phyloP scores from a whole-genome alignment of 139 green algal genomes.

The Haematococcus sp. region DNA sequence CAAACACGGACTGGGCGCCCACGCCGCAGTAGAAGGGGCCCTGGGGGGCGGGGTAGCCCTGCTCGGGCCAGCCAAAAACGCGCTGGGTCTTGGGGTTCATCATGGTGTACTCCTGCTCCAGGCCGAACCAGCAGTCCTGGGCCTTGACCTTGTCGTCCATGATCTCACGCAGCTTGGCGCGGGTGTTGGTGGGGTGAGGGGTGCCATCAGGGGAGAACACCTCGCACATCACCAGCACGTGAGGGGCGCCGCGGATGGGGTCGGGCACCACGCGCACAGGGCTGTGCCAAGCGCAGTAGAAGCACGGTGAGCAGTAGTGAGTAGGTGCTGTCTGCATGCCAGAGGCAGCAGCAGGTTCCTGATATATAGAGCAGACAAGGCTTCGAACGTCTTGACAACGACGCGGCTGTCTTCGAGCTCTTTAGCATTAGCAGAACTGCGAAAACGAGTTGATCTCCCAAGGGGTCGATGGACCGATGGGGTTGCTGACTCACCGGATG shows the following conservation, averaged over 20 bases:
- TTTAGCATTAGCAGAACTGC: no score
- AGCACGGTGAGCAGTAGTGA: background rate
- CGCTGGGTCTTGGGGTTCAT: constrained; percentile 48
- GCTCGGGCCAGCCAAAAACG: constrained; percentile 78
- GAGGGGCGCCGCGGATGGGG: constrained; percentile 85
- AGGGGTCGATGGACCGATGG: no score
- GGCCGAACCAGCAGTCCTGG: constrained; percentile 63
- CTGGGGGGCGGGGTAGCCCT: constrained; percentile 82
- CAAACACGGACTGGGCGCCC: constrained; percentile 75
- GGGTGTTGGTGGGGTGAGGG: constrained; percentile 85
- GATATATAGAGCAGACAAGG: no score
- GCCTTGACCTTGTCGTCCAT: constrained; percentile 65
- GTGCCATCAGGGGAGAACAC: constrained; percentile 68
- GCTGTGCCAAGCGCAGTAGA: constrained; percentile 21
- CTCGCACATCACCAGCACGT: constrained; percentile 92
- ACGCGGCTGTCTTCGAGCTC: no score
- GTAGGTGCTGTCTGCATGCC: no score
- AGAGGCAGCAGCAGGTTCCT: constrained; percentile 15
- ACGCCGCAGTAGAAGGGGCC: constrained; percentile 88
- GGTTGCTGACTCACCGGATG: constrained; percentile 61
- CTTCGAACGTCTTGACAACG: no score
- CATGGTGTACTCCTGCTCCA: constrained; percentile 95
- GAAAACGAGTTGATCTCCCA: no score
- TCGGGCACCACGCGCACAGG: constrained; percentile 78
- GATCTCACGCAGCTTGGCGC: constrained; percentile 70